phyloP scores from a whole-genome alignment of 768 basidiomycete genomes.

The Wakefieldia striispora region DNA sequence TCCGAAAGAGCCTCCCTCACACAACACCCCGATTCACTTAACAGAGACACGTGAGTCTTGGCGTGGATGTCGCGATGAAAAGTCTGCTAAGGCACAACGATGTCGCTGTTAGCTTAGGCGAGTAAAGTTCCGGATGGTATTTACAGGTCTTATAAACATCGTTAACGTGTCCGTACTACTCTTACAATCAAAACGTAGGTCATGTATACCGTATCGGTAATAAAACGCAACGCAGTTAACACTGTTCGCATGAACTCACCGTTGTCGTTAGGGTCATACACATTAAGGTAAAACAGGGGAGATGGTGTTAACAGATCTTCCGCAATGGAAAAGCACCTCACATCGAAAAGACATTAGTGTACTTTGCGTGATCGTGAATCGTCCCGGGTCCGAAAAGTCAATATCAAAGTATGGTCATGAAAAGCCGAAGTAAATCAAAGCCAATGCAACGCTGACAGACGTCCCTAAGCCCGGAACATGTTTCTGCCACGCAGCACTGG shows the following conservation, averaged over 20 bases:
- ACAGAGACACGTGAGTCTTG: background rate
- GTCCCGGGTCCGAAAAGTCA: conserved; percentile 10
- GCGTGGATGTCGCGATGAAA: background rate
- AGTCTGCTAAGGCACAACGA: no score
- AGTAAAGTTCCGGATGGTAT: conserved; percentile 7
- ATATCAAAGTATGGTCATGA: conserved; percentile 16
- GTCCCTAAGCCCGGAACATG: conserved; percentile 12
- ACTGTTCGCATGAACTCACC: conserved; percentile 11
- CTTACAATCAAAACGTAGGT: conserved; percentile 24
- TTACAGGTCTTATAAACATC: background rate
- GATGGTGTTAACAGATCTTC: conserved; percentile 8
- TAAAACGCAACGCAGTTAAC: conserved; percentile 6
- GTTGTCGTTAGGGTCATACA: conserved; percentile 21
- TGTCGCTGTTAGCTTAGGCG: no score
- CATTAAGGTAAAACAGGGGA: conserved; percentile 4
- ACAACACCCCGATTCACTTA: background rate
- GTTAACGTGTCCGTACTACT: background rate
- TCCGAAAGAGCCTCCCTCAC: background rate
- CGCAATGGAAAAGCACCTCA: conserved; percentile 16
- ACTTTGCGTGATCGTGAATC: conserved; percentile 4
- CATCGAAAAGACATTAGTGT: conserved; percentile 10
- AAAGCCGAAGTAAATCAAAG: conserved; percentile 15
- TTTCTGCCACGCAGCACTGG: conserved; percentile 27
- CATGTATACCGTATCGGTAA: conserved; percentile 14
- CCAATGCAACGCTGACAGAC: conserved; percentile 17